phyloP scores from a whole-genome alignment of 139 green algal genomes.

The Asterochloris erici region DNA sequence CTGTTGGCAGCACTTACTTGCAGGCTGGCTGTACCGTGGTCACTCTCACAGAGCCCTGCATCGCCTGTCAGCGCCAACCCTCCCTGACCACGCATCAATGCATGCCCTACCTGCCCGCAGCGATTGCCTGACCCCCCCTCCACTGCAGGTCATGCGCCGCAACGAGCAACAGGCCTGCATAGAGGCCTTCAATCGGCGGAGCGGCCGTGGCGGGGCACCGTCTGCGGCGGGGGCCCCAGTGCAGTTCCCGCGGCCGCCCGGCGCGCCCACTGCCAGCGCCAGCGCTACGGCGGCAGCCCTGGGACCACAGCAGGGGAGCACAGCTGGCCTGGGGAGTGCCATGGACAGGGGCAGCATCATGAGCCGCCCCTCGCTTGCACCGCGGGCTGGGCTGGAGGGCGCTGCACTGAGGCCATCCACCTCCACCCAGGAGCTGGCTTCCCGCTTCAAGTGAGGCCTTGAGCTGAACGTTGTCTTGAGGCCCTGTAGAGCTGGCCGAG shows the following conservation, averaged over 20 bases:
- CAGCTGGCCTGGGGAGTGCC: not conserved
- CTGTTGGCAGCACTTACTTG: not conserved
- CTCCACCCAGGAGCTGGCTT: conserved; percentile 14
- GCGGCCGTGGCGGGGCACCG: not conserved
- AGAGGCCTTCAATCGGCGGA: conserved; percentile 25
- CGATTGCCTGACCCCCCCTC: not conserved
- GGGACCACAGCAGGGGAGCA: not conserved
- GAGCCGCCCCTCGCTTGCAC: not conserved
- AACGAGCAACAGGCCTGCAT: conserved; percentile 30
- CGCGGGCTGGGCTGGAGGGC: not conserved
- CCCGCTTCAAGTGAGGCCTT: conserved; percentile 16
- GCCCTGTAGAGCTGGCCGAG: not conserved
- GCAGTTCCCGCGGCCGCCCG: not conserved
- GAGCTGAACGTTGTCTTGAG: not conserved
- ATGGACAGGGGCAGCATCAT: not conserved
- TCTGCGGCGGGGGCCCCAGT: not conserved
- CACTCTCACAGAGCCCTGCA: no score
- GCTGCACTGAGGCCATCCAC: conserved; percentile 6
- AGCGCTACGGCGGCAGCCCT: not conserved
- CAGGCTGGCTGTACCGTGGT: no score
- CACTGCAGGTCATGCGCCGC: conserved; percentile 22
- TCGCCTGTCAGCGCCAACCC: no score
- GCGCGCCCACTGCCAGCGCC: not conserved
- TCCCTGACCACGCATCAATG: no score
- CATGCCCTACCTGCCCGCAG: no score